phyloP scores from a whole-genome alignment of 192 early-diverging fungal species.

The Mortierella alpina region DNA sequence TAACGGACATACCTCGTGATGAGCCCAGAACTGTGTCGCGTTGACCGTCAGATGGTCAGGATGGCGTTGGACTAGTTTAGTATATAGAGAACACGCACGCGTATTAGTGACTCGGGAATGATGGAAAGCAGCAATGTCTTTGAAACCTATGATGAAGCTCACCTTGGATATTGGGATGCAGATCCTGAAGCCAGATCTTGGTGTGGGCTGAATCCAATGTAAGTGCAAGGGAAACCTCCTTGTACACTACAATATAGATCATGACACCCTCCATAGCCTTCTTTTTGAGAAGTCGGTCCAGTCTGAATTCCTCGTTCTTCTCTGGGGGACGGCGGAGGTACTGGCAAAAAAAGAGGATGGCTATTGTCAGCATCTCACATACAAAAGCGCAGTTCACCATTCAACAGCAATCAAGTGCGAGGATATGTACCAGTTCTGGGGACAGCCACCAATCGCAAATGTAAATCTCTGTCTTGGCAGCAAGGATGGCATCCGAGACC shows the following conservation, averaged over 20 bases:
- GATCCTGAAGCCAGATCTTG: constrained; percentile 75
- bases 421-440: constrained; percentile 76
- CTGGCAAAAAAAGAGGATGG: constrained; percentile 22
- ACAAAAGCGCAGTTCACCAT: background rate
- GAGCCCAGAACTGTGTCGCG: constrained; percentile 91
- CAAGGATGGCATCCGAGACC: constrained; percentile 77
- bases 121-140: background rate
- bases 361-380: background rate
- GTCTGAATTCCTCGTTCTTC: constrained; percentile 79
- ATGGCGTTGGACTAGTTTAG: constrained; percentile 76
- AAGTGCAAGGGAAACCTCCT: constrained; percentile 83
- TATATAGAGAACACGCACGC: background rate
- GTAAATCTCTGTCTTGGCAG: constrained; percentile 78
- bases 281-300: constrained; percentile 80
- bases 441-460: constrained; percentile 94
- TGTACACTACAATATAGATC: constrained; percentile 90
- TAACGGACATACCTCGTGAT: constrained; percentile 62
- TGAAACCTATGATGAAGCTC: background rate
- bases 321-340: constrained; percentile 81
- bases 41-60: constrained; percentile 81
- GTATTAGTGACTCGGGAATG: background rate
- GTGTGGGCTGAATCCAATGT: constrained; percentile 83
- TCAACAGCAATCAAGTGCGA: background rate
- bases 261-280: constrained; percentile 90
- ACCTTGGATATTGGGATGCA: constrained; percentile 82